A percentile compares a stretch with the other conserved stretches of the same genome.
Conservation (phyloP, 73 alveolate species). For the Breviolum minutum region DNA sequence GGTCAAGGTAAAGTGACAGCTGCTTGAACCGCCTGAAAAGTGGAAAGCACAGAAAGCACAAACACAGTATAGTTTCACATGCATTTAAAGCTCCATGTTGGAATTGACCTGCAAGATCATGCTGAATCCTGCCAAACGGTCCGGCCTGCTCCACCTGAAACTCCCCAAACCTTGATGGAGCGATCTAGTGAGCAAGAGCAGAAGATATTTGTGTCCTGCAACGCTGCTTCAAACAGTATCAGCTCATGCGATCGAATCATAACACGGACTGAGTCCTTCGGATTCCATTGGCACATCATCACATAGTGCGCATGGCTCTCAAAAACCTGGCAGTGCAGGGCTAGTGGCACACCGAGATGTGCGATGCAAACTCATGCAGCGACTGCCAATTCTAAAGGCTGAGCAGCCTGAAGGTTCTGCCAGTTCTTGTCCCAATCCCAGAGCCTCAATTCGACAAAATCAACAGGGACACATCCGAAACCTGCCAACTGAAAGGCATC, state of each 20-base stretch:
- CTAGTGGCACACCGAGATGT: too few relatives aligned
- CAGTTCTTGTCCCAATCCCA: conserved; percentile 99
- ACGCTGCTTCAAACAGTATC: not conserved
- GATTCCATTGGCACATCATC: conserved; percentile 96
- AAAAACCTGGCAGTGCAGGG: conserved; percentile 38
- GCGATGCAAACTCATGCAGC: too few relatives aligned
- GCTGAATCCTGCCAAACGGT: not conserved
- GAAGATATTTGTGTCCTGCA: conserved; percentile 98
- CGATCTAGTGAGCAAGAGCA: conserved; percentile 99
- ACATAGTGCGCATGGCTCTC: conserved; percentile 99
- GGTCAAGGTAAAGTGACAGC: conserved; percentile 98
- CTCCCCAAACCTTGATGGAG: conserved; percentile 96
- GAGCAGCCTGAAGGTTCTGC: conserved; percentile 97
- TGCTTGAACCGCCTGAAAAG: conserved; percentile 83
- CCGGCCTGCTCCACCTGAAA: conserved; percentile 96
- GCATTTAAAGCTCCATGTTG: not conserved
- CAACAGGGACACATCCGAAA: not conserved
- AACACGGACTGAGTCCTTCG: conserved; percentile 29
- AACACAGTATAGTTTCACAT: not conserved
- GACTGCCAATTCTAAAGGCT: not conserved
- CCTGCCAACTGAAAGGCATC: not conserved
- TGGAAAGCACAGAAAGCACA: not conserved
- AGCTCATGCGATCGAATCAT: too few relatives aligned
- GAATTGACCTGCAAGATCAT: too few relatives aligned
- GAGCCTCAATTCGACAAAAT: conserved; percentile 96